These are phyloP conservation scores for Carex arenaria DNA, from an alignment of 202 grass and related monocot species.

Conservation along the genomic window DNA sequence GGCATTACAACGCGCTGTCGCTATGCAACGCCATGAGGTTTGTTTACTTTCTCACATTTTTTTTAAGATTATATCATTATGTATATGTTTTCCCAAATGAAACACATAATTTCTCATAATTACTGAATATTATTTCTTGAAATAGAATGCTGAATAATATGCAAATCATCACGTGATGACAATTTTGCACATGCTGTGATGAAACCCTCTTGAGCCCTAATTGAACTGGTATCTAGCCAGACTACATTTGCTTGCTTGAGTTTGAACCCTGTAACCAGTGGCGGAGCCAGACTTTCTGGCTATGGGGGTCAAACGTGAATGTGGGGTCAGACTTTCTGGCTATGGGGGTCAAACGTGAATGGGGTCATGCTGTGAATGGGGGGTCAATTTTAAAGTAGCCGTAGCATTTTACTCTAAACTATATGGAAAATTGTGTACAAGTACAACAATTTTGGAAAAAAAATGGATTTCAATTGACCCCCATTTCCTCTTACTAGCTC, in stretches of 20 bases:
- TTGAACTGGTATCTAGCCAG: not conserved
- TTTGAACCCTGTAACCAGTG: not conserved
- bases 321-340: too few relatives aligned
- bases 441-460: too few relatives aligned
- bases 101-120: not conserved
- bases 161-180: not conserved
- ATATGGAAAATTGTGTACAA: too few relatives aligned
- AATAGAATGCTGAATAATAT: not conserved
- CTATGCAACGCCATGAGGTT: constrained; percentile 98
- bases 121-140: not conserved
- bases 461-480: too few relatives aligned
- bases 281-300: too few relatives aligned
- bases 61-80: not conserved
- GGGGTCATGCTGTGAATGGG: too few relatives aligned
- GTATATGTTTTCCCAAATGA: not conserved
- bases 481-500: too few relatives aligned
- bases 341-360: too few relatives aligned
- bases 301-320: too few relatives aligned
- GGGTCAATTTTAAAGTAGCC: too few relatives aligned
- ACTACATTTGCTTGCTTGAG: not conserved
- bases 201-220: not conserved
- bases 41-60: constrained; percentile 8
- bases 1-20: constrained; percentile 81
- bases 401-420: too few relatives aligned
- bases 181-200: not conserved